These are phyloP conservation scores for Mortierella sp. DNA, from an alignment of 371 early-diverging fungal species.

Conservation along the genomic window DNA sequence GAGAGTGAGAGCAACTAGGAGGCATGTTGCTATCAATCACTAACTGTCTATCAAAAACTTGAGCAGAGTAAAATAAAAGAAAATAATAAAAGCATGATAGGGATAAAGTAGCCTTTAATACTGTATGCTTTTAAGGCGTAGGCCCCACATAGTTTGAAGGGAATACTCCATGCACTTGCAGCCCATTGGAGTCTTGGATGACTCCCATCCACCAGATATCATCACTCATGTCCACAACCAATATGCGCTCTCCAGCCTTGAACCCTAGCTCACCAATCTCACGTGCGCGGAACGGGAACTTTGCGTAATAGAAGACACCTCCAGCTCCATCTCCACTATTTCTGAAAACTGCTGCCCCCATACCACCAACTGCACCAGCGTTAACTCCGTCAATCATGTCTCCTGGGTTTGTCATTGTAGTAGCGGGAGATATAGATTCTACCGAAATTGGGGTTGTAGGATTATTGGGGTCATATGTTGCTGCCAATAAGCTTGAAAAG, in stretches of 20 bases:
- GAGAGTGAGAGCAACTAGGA: conserved; percentile 26
- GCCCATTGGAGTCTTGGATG: conserved; percentile 65
- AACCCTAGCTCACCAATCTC: conserved; percentile 86
- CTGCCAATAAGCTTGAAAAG: conserved; percentile 25
- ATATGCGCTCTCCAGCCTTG: conserved; percentile 77
- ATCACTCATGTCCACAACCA: conserved; percentile 83
- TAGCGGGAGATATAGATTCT: conserved; percentile 59
- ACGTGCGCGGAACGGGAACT: conserved; percentile 80
- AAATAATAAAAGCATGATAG: neutral
- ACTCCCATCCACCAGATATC: conserved; percentile 92
- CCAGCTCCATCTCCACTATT: neutral
- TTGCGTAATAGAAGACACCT: conserved; percentile 72
- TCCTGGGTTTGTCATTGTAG: conserved; percentile 59
- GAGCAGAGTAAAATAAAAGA: neutral
- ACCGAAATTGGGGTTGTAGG: conserved; percentile 25
- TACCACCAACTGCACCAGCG: neutral
- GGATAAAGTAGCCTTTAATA: neutral
- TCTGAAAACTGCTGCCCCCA: neutral
- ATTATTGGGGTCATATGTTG: conserved; percentile 11
- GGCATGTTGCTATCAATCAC: neutral
- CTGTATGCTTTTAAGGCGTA: conserved; percentile 31
- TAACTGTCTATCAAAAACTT: neutral
- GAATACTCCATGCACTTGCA: conserved; percentile 79
- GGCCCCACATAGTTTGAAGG: conserved; percentile 80
- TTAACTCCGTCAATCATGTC: conserved; percentile 27